Percentiles rank a stretch among this genome's conserved stretches.
phyloP scores from a whole-genome alignment of 2,329 filamentous ascomycete species.

The Epichloe elymi region DNA sequence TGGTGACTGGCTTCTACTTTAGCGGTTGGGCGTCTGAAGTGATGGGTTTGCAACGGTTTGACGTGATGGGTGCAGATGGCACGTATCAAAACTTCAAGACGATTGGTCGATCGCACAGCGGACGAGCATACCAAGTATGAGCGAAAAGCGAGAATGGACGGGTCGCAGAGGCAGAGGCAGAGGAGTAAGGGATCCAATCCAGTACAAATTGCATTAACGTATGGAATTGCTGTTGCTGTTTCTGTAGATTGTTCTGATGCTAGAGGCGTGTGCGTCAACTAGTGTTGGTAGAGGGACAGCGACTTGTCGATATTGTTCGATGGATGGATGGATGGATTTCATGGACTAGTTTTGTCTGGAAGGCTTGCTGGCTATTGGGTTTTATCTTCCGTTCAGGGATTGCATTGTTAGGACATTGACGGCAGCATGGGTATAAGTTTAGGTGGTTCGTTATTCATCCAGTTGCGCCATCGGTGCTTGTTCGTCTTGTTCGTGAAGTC shows the following conservation, averaged over 20 bases:
- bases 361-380: not conserved
- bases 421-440: not conserved
- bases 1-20: slow-evolving; percentile 84
- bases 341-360: not conserved
- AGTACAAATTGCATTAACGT: not conserved
- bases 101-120: slow-evolving; percentile 31
- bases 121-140: slow-evolving; percentile 14
- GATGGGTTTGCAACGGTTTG: slow-evolving; percentile 36
- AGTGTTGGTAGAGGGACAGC: not conserved
- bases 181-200: not conserved
- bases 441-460: not conserved
- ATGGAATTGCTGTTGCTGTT: not conserved
- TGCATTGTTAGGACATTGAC: slow-evolving; percentile 2
- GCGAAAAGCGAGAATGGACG: not conserved
- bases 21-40: slow-evolving; percentile 42
- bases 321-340: not conserved
- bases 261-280: not conserved
- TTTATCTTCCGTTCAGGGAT: not conserved
- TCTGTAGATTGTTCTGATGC: not conserved
- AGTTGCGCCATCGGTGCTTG: too few relatives aligned
- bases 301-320: not conserved
- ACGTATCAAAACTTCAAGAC: slow-evolving; percentile 40
- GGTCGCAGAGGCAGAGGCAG: not conserved
- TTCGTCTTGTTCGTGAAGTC: too few relatives aligned
- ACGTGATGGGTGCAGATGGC: slow-evolving; percentile 37